Evolutionary conservation across 139 green algal species (phyloP), one percentile per base, ranked within the genome.

Genomic region (Coccomyxa sp.): DNA sequence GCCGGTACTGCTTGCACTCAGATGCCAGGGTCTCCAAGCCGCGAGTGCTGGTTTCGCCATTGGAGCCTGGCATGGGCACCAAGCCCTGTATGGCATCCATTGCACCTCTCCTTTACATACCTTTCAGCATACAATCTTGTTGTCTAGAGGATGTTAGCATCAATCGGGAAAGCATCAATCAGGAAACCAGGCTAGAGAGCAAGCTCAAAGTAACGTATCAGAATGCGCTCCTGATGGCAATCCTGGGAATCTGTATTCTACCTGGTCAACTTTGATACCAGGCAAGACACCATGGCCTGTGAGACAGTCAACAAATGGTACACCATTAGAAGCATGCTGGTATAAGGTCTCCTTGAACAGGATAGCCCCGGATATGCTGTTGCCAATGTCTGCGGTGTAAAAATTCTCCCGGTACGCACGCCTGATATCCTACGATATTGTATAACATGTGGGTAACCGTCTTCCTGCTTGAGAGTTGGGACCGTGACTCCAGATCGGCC

Each of bases 321-420:
- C 90, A 51, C 93, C 93, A 59, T 92, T 89, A 13, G 82, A 51
- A 14, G 86, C 85, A 11, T 31, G 78, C 87, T 98, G 94, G 21
- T 83, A 88, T 28, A 99, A 88, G 15, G 96, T 96, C 87, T 99
- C 97, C 86, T 98, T 83, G 91, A 95, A 99, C 84, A 99, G 79
- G 85, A 98, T 98, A 1, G 89, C 93, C 28, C 94, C 95, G 45
- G 83, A 90, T 30, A 95, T 90, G 77, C 92, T 92, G 28, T 92
- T 21, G 13, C 91, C 92, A 16, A 97, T 86, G 76, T 90, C 88
- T 66, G 89, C 87, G 0, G 90, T 93, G 82, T 95, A 94, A 71
- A 93, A 93, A 13, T 95, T 81, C 82, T 96, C 89, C 0, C 94
- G 82, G 82, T 97, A 97, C 7, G 81, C 78, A 1, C 91, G 85